A percentile compares a stretch with the other conserved stretches of the same genome.
Conservation (phyloP, 2,329 filamentous ascomycete genomes). For the Immersiporthe knoxdaviesiana region DNA sequence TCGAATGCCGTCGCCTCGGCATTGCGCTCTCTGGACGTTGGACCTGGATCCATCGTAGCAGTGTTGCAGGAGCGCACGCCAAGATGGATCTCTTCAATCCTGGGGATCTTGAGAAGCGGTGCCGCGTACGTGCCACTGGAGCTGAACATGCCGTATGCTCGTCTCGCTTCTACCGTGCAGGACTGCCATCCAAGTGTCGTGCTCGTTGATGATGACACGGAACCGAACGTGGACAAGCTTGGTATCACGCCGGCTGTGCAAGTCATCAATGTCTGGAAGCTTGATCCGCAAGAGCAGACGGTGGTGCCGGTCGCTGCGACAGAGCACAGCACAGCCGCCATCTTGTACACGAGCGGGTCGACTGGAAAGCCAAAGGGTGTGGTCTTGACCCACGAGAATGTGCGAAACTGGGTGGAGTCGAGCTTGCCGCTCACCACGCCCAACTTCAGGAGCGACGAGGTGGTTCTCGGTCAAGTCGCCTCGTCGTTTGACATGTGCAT, state of each 20-base stretch:
- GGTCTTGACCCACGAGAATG: slow-evolving; percentile 36
- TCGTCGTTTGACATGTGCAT: slow-evolving; percentile 46
- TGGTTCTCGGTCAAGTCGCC: slow-evolving; percentile 40
- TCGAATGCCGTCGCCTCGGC: not conserved
- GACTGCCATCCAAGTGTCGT: slow-evolving; percentile 38
- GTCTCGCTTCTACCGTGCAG: slow-evolving; percentile 39
- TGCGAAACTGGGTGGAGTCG: slow-evolving; percentile 16
- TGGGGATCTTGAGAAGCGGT: slow-evolving; percentile 46
- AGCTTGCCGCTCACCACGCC: not conserved
- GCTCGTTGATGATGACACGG: slow-evolving; percentile 2
- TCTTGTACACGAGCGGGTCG: slow-evolving; percentile 41
- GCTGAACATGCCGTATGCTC: slow-evolving; percentile 33
- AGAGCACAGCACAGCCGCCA: slow-evolving; percentile 30
- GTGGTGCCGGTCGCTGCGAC: not conserved
- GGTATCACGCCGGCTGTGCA: not conserved
- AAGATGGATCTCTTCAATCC: slow-evolving; percentile 42
- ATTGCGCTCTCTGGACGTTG: not conserved
- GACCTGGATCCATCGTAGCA: slow-evolving; percentile 35
- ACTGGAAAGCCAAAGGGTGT: slow-evolving; percentile 47
- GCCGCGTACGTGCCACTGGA: slow-evolving; percentile 48
- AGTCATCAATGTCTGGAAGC: not conserved
- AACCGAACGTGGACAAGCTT: not conserved
- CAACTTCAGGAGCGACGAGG: slow-evolving; percentile 28
- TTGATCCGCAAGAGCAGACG: no score
- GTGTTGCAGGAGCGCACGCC: slow-evolving; percentile 45